These are phyloP conservation scores for Apodospora peruviana DNA, from an alignment of 495 filamentous ascomycete species.

Conservation along the genomic window DNA sequence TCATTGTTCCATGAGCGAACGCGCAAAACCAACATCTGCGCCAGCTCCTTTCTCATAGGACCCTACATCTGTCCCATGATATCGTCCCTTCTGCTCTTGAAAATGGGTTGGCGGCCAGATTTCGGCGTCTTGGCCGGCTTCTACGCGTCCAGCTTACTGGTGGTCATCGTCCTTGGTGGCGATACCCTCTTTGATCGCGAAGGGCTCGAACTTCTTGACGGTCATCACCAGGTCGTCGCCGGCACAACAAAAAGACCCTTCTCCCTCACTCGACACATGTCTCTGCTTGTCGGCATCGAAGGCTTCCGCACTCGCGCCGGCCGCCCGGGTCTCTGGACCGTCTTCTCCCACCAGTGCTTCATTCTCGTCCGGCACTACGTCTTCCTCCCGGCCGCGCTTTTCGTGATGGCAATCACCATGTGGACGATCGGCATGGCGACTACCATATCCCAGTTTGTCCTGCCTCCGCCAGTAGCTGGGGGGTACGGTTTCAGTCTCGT, in stretches of 20 bases:
- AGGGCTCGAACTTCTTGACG: constrained; percentile 8
- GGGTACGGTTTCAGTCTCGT: constrained; percentile 25
- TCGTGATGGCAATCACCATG: constrained; percentile 19
- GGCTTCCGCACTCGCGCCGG: constrained; percentile 19
- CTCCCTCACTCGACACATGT: neutral
- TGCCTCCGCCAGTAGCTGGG: constrained; percentile 19
- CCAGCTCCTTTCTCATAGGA: constrained; percentile 51
- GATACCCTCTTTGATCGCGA: constrained; percentile 42
- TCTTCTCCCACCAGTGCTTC: constrained; percentile 14
- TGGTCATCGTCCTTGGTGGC: constrained; percentile 41
- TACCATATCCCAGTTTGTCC: constrained; percentile 29
- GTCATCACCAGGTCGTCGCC: neutral
- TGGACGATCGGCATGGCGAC: constrained; percentile 32
- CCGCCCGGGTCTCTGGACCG: constrained; percentile 14
- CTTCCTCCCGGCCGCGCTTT: constrained; percentile 20
- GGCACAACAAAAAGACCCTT: neutral
- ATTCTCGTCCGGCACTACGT: constrained; percentile 22
- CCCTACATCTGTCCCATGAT: constrained; percentile 51
- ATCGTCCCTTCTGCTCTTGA: constrained; percentile 44
- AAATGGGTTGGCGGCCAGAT: constrained; percentile 34
- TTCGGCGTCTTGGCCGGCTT: constrained; percentile 43
- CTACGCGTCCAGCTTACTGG: constrained; percentile 36
- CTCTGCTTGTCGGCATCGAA: constrained; percentile 15
- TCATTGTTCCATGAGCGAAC: constrained; percentile 57
- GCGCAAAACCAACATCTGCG: constrained; percentile 57